Evolutionary conservation across 352 stramenopile genomes (phyloP).

Genomic region (Phytophthora boehmeriae): DNA sequence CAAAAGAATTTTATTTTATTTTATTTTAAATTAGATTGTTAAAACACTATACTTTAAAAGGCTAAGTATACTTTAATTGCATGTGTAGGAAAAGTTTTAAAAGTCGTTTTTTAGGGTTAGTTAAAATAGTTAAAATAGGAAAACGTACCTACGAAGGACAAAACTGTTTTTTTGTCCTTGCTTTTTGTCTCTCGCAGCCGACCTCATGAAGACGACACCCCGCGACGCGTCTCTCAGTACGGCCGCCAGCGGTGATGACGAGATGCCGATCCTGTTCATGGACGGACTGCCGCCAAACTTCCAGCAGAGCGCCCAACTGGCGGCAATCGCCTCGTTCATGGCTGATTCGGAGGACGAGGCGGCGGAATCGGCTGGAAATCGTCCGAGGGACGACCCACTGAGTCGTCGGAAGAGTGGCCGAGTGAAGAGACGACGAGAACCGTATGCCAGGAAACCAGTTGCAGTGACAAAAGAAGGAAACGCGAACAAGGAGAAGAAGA

Average conservation of each 20-base stretch:
- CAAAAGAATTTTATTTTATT: too few species aligned
- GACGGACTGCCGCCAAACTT: slow-evolving; percentile 68
- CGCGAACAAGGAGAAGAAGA: slow-evolving; percentile 5
- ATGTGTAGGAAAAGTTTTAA: too few species aligned
- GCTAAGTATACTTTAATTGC: too few species aligned
- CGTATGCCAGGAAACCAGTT: slow-evolving; percentile 27
- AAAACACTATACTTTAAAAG: too few species aligned
- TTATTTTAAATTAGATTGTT: too few species aligned
- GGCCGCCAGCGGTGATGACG: slow-evolving; percentile 40
- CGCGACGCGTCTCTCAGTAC: too few species aligned
- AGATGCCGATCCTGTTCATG: slow-evolving; percentile 86
- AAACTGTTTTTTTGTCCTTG: too few species aligned
- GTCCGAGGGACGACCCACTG: slow-evolving; percentile 1
- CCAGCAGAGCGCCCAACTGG: slow-evolving; percentile 67
- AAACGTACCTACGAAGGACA: too few species aligned
- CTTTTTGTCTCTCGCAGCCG: too few species aligned
- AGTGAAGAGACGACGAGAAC: slow-evolving; percentile 16
- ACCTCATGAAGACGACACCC: too few species aligned
- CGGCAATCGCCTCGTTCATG: slow-evolving; percentile 81
- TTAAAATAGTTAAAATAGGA: too few species aligned
- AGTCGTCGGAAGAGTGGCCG: slow-evolving; percentile 7
- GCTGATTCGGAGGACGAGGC: slow-evolving; percentile 52
- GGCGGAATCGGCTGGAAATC: neutral
- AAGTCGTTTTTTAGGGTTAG: too few species aligned
- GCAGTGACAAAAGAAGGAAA: slow-evolving; percentile 4